Evolutionary conservation across 164 flowering plant species (phyloP).

Genomic region (Malania oleifera): DNA sequence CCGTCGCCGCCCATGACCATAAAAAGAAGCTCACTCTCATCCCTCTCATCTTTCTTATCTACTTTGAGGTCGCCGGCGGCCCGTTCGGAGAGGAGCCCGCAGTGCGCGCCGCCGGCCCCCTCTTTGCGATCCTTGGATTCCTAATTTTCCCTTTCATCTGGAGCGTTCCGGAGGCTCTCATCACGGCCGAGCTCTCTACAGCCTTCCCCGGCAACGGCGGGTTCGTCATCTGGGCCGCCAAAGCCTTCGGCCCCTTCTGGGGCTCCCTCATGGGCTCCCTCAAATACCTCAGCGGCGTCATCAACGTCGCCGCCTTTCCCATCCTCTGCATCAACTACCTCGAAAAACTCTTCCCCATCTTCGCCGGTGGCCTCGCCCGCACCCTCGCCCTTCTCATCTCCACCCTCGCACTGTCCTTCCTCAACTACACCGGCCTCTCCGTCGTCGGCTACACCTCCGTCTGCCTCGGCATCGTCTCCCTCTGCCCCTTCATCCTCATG

Average conservation of each 20-base stretch:
- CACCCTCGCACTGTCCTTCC: slow-evolving; percentile 43
- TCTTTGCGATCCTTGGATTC: slow-evolving; percentile 70
- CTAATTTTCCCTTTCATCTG: slow-evolving; percentile 86
- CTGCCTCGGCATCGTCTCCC: slow-evolving; percentile 46
- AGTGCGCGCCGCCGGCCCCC: slow-evolving; percentile 81
- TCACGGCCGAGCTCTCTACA: slow-evolving; percentile 87
- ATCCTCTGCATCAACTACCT: slow-evolving; percentile 64
- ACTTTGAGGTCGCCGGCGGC: slow-evolving; percentile 90
- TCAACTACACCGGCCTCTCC: slow-evolving; percentile 68
- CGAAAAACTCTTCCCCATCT: slow-evolving; percentile 40
- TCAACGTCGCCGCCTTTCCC: slow-evolving; percentile 78
- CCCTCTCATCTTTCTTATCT: slow-evolving; percentile 81
- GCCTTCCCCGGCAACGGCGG: slow-evolving; percentile 87
- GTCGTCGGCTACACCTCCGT: slow-evolving; percentile 75
- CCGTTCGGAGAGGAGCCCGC: slow-evolving; percentile 84
- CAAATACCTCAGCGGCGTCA: slow-evolving; percentile 75
- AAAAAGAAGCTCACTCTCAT: slow-evolving; percentile 48
- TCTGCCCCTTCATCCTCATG: slow-evolving; percentile 65
- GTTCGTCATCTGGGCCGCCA: slow-evolving; percentile 70
- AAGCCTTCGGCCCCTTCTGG: slow-evolving; percentile 78
- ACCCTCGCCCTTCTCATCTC: slow-evolving; percentile 32
- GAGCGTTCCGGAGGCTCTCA: slow-evolving; percentile 82
- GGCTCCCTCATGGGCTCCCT: slow-evolving; percentile 77
- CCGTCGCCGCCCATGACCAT: slow-evolving; percentile 1
- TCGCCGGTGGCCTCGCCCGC: slow-evolving; percentile 49